Percentiles rank a stretch among this genome's conserved stretches.
Conservation (phyloP, 1,284 basidiomycete species). For the Sporisorium scitamineum region DNA sequence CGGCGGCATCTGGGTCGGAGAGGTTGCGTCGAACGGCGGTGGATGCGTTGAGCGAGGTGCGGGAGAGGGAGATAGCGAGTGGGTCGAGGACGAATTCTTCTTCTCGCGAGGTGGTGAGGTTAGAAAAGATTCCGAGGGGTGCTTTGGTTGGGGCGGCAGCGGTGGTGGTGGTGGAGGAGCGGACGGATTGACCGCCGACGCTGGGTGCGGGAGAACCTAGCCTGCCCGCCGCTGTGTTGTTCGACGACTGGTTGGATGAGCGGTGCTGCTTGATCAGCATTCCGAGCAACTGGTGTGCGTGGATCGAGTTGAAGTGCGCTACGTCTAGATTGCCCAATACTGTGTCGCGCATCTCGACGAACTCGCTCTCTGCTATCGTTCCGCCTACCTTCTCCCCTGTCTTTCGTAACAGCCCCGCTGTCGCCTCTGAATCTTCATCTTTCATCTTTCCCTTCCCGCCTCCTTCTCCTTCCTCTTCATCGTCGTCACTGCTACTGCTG, state of each 20-base stretch:
- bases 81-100: constrained; percentile 52
- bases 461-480: not conserved
- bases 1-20: not conserved
- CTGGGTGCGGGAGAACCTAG: constrained; percentile 34
- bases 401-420: constrained; percentile 9
- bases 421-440: not conserved
- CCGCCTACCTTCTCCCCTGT: constrained; percentile 23
- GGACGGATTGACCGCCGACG: constrained; percentile 16
- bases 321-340: constrained; percentile 53
- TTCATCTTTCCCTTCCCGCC: not conserved
- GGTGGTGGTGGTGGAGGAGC: constrained; percentile 18
- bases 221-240: constrained; percentile 11
- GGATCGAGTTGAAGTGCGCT: constrained; percentile 59
- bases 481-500: constrained; percentile 22
- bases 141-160: not conserved
- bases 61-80: constrained; percentile 34
- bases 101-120: constrained; percentile 21
- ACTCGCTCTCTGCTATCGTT: constrained; percentile 56
- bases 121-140: constrained; percentile 34
- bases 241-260: not conserved
- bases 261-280: constrained; percentile 55
- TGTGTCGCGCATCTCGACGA: constrained; percentile 45
- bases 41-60: constrained; percentile 16
- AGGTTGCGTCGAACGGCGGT: constrained; percentile 11
- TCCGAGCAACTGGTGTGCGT: constrained; percentile 57